Evolutionary conservation across 257 asterid genomes (phyloP).

Genomic region (Solanum habrochaites): DNA sequence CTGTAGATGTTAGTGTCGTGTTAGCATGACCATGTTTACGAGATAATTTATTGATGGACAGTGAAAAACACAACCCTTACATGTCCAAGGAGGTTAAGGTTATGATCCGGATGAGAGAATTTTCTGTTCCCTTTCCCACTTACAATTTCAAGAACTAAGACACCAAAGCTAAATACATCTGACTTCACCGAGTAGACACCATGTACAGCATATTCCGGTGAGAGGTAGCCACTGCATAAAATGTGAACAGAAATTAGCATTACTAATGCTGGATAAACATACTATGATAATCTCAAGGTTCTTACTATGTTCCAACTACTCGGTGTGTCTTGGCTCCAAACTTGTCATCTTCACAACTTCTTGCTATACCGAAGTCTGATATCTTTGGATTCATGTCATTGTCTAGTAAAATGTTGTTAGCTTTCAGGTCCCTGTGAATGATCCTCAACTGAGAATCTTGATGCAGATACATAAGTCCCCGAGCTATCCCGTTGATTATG

Average conservation of each 20-base stretch:
- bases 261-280: background rate
- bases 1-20: background rate
- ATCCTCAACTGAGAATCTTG: conserved; percentile 26
- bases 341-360: conserved; percentile 19
- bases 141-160: conserved; percentile 15
- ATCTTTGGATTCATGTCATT: conserved; percentile 25
- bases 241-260: background rate
- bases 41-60: background rate
- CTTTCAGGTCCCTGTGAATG: conserved; percentile 25
- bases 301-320: conserved; percentile 29
- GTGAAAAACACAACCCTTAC: conserved; percentile 3
- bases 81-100: conserved; percentile 20
- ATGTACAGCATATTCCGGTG: conserved; percentile 24
- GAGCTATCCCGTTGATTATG: conserved; percentile 24
- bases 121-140: conserved; percentile 17
- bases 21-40: background rate
- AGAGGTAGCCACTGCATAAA: conserved; percentile 20
- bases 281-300: background rate
- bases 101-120: conserved; percentile 6
- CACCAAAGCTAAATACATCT: conserved; percentile 24
- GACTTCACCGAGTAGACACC: conserved; percentile 24
- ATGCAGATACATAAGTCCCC: conserved; percentile 26
- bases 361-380: conserved; percentile 24
- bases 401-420: conserved; percentile 19
- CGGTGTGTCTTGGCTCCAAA: conserved; percentile 23